Evolutionary conservation across 1,139 yeast genomes (phyloP).

Genomic region (Yamadazyma sp.): DNA sequence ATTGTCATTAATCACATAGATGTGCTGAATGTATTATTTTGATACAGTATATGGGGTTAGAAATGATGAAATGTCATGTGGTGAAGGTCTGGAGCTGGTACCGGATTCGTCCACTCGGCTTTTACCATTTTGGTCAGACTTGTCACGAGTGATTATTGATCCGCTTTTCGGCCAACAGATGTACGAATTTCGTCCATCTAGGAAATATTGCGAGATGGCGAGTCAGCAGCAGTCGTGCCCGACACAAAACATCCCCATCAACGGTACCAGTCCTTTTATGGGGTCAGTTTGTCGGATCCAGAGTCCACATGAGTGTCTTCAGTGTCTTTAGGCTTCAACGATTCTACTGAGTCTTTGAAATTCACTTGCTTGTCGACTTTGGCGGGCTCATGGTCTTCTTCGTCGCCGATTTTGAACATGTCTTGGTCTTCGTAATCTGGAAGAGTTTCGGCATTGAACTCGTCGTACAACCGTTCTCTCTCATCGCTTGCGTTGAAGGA

Average conservation of each 20-base stretch:
- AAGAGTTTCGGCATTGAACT: constrained; percentile 37
- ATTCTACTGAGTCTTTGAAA: constrained; percentile 7
- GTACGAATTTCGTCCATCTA: constrained; percentile 6
- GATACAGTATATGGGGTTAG: no score
- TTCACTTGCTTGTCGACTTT: constrained; percentile 8
- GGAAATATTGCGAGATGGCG: constrained; percentile 4
- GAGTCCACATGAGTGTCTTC: neutral
- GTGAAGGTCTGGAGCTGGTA: no score
- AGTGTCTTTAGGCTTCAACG: neutral
- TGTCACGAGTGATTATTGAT: neutral
- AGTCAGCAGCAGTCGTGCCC: neutral
- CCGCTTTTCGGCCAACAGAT: constrained; percentile 10
- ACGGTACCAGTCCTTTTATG: neutral
- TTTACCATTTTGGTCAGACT: no score
- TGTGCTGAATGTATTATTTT: no score
- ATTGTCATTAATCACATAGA: no score
- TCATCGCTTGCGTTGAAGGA: constrained; percentile 21
- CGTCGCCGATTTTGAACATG: constrained; percentile 45
- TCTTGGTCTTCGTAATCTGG: constrained; percentile 43
- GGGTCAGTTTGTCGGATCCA: neutral
- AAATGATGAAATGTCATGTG: no score
- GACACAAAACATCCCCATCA: neutral
- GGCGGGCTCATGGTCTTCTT: constrained; percentile 26
- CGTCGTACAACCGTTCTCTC: constrained; percentile 41
- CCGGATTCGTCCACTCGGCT: no score